Conservation (phyloP, 805 yeast species). For the Saccharomyces kudriavzevii region DNA sequence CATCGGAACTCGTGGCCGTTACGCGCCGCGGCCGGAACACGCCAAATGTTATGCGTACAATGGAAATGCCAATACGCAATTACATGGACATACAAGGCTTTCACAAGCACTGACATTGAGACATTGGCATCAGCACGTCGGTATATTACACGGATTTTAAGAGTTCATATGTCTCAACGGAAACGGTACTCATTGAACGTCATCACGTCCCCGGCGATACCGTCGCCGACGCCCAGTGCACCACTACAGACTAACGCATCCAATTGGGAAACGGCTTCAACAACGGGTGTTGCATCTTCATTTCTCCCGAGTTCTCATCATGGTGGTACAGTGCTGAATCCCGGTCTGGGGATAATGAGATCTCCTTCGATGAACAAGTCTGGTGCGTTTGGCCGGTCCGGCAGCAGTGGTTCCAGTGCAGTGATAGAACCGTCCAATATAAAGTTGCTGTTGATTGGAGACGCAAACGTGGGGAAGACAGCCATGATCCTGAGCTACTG, state of each 20-base stretch:
- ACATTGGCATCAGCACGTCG: not conserved
- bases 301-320: not conserved
- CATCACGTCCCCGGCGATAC: not conserved
- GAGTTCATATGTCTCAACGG: not conserved
- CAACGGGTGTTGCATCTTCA: not conserved
- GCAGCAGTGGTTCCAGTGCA: not conserved
- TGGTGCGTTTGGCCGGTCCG: not conserved
- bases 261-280: not conserved
- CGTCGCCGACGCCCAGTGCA: not conserved
- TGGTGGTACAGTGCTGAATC: not conserved
- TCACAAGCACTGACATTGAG: not conserved
- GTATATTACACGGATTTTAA: not conserved
- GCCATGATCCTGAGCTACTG: conserved; percentile 39
- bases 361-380: not conserved
- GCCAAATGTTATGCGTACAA: not conserved
- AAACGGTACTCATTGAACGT: not conserved
- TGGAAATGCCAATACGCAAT: not conserved
- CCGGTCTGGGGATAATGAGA: not conserved
- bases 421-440: conserved; percentile 15
- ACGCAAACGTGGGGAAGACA: conserved; percentile 43
- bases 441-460: conserved; percentile 37
- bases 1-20: not conserved
- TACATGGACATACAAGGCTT: not conserved
- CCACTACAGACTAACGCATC: not conserved
- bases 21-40: not conserved